Evolutionary conservation across 148 eudicot species (phyloP).

Genomic region (Chenopodium suecicum): DNA sequence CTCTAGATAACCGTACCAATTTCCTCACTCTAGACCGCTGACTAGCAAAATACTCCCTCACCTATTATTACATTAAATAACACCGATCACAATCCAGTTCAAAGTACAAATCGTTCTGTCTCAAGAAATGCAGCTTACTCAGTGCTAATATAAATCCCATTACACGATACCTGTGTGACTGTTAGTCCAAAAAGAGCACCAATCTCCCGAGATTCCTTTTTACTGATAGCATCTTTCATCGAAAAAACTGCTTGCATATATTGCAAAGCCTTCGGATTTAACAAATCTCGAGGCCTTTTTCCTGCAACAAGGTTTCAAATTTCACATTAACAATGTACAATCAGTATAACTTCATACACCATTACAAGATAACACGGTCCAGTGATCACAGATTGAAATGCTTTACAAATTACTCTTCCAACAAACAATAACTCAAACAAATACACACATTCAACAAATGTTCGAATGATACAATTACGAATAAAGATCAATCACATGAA

Average conservation of each 20-base stretch:
- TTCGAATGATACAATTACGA: neutral
- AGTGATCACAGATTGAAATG: neutral
- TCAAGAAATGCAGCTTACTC: neutral
- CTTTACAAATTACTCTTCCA: neutral
- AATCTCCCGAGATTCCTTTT: slow-evolving; percentile 84
- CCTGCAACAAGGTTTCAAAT: slow-evolving; percentile 39
- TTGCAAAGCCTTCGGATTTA: slow-evolving; percentile 81
- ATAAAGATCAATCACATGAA: neutral
- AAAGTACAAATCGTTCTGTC: slow-evolving; percentile 4
- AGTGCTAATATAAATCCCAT: neutral
- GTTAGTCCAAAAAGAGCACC: slow-evolving; percentile 88
- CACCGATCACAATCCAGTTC: slow-evolving; percentile 14
- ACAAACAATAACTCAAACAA: neutral
- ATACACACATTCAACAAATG: neutral
- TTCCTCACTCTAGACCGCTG: slow-evolving; percentile 84
- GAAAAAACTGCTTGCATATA: slow-evolving; percentile 84
- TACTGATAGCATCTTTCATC: slow-evolving; percentile 77
- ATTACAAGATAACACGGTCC: neutral
- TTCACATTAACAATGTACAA: neutral
- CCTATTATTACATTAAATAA: slow-evolving; percentile 38
- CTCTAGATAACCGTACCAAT: slow-evolving; percentile 61
- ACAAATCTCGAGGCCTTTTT: slow-evolving; percentile 85
- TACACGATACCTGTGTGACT: slow-evolving; percentile 68
- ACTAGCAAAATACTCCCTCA: slow-evolving; percentile 69
- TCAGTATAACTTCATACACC: neutral